Percentiles rank a stretch among this genome's conserved stretches.
Evolutionary conservation across 805 yeast species (phyloP).

Genomic region (Zygoascus bituminiphila): DNA sequence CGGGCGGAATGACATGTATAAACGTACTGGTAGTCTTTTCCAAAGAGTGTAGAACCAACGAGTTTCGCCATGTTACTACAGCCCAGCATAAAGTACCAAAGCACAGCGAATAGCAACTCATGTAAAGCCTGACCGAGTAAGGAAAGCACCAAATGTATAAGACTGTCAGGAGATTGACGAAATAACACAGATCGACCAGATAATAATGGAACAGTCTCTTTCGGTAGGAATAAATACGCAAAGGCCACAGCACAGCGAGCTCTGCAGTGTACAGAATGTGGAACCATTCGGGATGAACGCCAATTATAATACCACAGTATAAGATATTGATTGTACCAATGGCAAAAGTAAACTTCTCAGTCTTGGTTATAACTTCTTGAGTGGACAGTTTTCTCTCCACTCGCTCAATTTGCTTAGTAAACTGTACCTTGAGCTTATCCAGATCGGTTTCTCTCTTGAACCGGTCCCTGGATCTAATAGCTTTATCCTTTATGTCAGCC

Average conservation of each 20-base stretch:
- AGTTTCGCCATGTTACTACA: constrained; percentile 91
- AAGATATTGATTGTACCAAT: constrained; percentile 61
- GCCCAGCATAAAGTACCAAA: constrained; percentile 91
- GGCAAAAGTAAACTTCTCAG: constrained; percentile 79
- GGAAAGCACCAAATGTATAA: constrained; percentile 81
- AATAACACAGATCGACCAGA: constrained; percentile 89
- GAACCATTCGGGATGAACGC: constrained; percentile 66
- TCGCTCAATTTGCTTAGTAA: constrained; percentile 23
- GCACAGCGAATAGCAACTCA: constrained; percentile 76
- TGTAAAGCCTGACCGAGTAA: constrained; percentile 57
- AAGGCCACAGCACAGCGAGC: constrained; percentile 63
- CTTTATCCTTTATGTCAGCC: constrained; percentile 22
- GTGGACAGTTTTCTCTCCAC: constrained; percentile 24
- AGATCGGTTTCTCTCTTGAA: constrained; percentile 25
- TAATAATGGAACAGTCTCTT: constrained; percentile 75
- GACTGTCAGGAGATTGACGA: constrained; percentile 65
- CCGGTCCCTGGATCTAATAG: constrained; percentile 21
- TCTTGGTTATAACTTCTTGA: constrained; percentile 29
- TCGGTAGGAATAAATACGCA: constrained; percentile 74
- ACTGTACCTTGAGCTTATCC: constrained; percentile 22
- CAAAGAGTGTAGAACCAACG: constrained; percentile 80
- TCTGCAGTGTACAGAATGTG: constrained; percentile 66
- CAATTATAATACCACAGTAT: constrained; percentile 65
- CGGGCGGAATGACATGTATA: constrained; percentile 87
- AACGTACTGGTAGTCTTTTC: constrained; percentile 89